Conservation (phyloP, 352 stramenopile species). For the Globisporangium recalcitrans region DNA sequence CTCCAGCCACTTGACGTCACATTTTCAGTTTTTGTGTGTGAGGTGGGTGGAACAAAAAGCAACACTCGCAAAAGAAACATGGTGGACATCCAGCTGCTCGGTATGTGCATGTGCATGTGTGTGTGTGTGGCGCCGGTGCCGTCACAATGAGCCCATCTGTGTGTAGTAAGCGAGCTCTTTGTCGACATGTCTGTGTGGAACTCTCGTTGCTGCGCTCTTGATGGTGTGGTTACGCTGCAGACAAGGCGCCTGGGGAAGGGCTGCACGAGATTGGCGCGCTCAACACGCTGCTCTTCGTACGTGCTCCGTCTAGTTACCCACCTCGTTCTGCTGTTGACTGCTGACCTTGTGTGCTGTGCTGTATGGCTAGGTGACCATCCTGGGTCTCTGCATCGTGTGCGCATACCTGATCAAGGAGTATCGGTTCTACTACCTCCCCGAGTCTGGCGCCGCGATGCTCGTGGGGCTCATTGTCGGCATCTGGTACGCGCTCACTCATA, state of each 20-base stretch:
- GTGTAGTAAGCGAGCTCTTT: neutral
- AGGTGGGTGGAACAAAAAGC: neutral
- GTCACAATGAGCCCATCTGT: neutral
- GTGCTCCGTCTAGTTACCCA: slow-evolving; percentile 2
- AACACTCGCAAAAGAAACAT: slow-evolving; percentile 14
- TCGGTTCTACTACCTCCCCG: slow-evolving; percentile 87
- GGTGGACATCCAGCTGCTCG: slow-evolving; percentile 30
- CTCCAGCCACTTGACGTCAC: neutral
- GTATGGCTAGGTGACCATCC: slow-evolving; percentile 59
- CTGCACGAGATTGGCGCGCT: slow-evolving; percentile 84
- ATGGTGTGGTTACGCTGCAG: slow-evolving; percentile 14
- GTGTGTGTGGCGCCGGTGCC: neutral
- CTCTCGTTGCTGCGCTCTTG: neutral
- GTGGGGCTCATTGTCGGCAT: slow-evolving; percentile 86
- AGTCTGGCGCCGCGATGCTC: slow-evolving; percentile 88
- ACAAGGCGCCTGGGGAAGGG: slow-evolving; percentile 63
- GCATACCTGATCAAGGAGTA: slow-evolving; percentile 91
- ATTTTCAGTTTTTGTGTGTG: neutral
- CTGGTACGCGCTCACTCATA: slow-evolving; percentile 27
- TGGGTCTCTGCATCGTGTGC: slow-evolving; percentile 87
- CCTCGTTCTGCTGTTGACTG: neutral
- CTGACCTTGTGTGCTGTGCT: neutral
- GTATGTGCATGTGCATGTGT: slow-evolving; percentile 13
- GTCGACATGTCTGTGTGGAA: neutral
- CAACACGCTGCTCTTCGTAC: slow-evolving; percentile 84